Percentiles rank a stretch among this genome's conserved stretches.
Conservation (phyloP, 2,329 filamentous ascomycete species). For the Fusarium sp. region DNA sequence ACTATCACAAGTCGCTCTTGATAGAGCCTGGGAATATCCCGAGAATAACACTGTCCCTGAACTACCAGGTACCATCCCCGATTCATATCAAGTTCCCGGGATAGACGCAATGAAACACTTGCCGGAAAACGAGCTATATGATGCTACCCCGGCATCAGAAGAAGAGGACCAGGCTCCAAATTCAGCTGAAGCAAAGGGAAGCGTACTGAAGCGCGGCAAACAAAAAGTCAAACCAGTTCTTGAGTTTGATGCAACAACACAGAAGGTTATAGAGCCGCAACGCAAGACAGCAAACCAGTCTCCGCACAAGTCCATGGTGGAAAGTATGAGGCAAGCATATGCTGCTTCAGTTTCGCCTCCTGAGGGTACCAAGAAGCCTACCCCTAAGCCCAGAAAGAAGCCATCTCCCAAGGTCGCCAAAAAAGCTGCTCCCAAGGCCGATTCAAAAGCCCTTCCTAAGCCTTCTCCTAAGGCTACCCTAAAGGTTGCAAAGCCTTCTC, state of each 20-base stretch:
- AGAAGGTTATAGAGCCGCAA: constrained; percentile 40
- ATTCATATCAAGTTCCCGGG: constrained; percentile 6
- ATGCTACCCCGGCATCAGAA: constrained; percentile 38
- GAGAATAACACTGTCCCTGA: constrained; percentile 18
- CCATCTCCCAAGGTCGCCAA: constrained; percentile 2
- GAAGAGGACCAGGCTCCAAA: neutral
- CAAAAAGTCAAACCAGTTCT: constrained; percentile 53
- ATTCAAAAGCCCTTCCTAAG: neutral
- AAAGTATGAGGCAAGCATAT: constrained; percentile 25
- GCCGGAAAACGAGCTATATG: constrained; percentile 47
- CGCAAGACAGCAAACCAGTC: constrained; percentile 1
- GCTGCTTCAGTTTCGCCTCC: constrained; percentile 32
- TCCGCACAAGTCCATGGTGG: constrained; percentile 26
- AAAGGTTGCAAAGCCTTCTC: constrained; percentile 10
- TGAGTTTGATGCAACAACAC: constrained; percentile 49
- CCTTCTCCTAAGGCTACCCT: neutral
- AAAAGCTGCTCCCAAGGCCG: constrained; percentile 6
- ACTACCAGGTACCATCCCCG: neutral
- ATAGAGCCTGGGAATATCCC: constrained; percentile 34
- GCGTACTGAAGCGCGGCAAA: constrained; percentile 45
- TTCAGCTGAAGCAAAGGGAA: neutral
- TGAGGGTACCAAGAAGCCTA: constrained; percentile 17
- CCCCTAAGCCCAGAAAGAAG: constrained; percentile 14
- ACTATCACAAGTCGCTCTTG: constrained; percentile 10
- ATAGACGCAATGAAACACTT: constrained; percentile 34